Evolutionary conservation across 1,284 basidiomycete species (phyloP), one percentile per base, ranked within the genome.

Genomic region (Papiliotrema fonsecae): DNA sequence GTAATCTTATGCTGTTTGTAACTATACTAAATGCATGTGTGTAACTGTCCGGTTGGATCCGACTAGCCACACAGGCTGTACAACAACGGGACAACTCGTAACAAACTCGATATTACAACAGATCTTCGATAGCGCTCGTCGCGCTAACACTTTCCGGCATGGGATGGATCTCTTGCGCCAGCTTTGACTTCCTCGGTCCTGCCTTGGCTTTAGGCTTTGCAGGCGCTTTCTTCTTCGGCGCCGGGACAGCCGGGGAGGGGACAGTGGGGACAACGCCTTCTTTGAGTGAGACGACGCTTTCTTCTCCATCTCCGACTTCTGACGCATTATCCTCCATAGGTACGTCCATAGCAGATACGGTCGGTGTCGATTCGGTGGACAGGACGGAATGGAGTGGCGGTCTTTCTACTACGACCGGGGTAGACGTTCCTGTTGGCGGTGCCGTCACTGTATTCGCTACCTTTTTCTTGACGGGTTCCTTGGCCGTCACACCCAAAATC

Each of bases 161-260:
- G 2, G 47, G 39, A 19, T 48, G 38, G 25, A 72, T 66, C 60
- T 72, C 69, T 42, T 72, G 64, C 10, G 62, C 68, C 44, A 72
- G 56, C 49, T 69, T 69, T 19, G 59, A 62, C 48, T 70, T 70
- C 41, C 62, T 58, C 16, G 65, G 65, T 44, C 57, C 55, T 1
- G 47, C 48, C 30, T 54, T 51, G 16, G 47, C 39, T 45, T 52
- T 57, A 36, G 30, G 37, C 47, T 45, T 49, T 36, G 21, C 30
- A 18, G 32, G 44, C 38, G 25, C 39, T 45, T 42, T 51, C 47
- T 16, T 37, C 50, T 39, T 45, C 24, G 25, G 37, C 10, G 30
- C 34, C 30, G 40, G 9, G 16, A 31, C n/a, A 4, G 32, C 19
- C 9, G 34, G 35, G 30, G 13, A 27, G n/a, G 42, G 42, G 4